Evolutionary conservation across 257 asterid genomes (phyloP).

Genomic region (Agastache rugosa): DNA sequence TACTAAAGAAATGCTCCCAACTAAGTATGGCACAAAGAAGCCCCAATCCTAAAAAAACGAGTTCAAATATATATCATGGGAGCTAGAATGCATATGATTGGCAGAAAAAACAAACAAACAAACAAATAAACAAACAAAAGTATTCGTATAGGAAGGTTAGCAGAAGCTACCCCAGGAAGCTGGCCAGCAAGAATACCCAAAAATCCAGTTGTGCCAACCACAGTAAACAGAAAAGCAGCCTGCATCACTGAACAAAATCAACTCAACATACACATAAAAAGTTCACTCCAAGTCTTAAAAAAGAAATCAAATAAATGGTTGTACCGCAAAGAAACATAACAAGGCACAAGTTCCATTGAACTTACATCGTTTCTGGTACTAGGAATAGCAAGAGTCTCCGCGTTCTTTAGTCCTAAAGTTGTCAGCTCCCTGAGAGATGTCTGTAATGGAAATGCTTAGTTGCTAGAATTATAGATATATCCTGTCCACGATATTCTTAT

Average conservation of each 20-base stretch:
- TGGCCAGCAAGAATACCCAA: slow-evolving; percentile 87
- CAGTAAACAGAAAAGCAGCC: slow-evolving; percentile 98
- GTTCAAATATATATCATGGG: not conserved
- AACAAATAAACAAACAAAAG: slow-evolving; percentile 6
- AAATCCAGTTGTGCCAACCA: slow-evolving; percentile 89
- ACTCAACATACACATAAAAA: slow-evolving; percentile 52
- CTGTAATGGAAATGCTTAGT: slow-evolving; percentile 50
- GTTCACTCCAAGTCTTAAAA: not conserved
- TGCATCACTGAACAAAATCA: slow-evolving; percentile 83
- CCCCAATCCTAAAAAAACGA: slow-evolving; percentile 83
- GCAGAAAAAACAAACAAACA: slow-evolving; percentile 3
- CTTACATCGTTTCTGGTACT: slow-evolving; percentile 93
- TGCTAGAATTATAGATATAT: slow-evolving; percentile 11
- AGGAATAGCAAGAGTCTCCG: slow-evolving; percentile 94
- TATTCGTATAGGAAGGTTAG: slow-evolving; percentile 17
- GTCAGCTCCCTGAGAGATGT: slow-evolving; percentile 91
- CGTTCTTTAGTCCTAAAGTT: slow-evolving; percentile 84
- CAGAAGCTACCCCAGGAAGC: slow-evolving; percentile 92
- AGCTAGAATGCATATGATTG: slow-evolving; percentile 8
- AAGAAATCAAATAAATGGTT: slow-evolving; percentile 12
- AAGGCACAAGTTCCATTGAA: slow-evolving; percentile 29
- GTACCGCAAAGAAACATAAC: slow-evolving; percentile 16
- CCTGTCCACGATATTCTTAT: slow-evolving; percentile 6
- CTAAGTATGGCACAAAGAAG: slow-evolving; percentile 89
- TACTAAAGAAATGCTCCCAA: slow-evolving; percentile 88